phyloP scores from a whole-genome alignment of 2,329 filamentous ascomycete genomes.

The Dothideomycetes sp. region DNA sequence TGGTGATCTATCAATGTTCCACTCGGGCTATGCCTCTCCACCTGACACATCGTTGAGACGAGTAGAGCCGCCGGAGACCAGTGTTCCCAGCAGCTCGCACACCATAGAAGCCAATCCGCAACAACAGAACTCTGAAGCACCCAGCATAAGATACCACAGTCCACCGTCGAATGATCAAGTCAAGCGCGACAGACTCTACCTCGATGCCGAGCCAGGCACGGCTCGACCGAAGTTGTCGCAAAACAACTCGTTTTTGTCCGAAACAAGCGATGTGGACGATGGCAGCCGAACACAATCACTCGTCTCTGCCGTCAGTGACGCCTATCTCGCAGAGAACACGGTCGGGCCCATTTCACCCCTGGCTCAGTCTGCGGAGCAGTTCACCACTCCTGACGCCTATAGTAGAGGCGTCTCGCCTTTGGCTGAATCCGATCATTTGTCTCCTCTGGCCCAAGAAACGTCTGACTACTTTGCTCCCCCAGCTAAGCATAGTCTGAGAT shows the following conservation, averaged over 20 bases:
- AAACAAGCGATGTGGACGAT: slow-evolving; percentile 45
- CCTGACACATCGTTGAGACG: slow-evolving; percentile 59
- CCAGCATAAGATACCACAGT: too few species aligned
- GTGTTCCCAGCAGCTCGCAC: not conserved
- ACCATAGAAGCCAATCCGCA: too few species aligned
- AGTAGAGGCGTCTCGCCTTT: too few species aligned
- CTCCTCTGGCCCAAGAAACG: not conserved
- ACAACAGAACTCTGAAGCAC: too few species aligned
- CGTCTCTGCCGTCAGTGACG: slow-evolving; percentile 10
- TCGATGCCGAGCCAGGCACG: too few species aligned
- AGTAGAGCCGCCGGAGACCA: slow-evolving; percentile 17
- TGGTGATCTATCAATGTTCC: slow-evolving; percentile 52
- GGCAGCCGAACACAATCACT: slow-evolving; percentile 26
- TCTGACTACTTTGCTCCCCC: too few species aligned
- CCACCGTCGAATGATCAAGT: too few species aligned
- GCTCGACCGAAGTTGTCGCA: slow-evolving; percentile 11
- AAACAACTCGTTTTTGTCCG: slow-evolving; percentile 40
- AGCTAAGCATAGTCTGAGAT: too few species aligned
- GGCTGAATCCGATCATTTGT: not conserved
- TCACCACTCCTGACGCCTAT: too few species aligned
- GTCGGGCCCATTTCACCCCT: slow-evolving; percentile 11
- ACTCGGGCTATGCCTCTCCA: slow-evolving; percentile 65
- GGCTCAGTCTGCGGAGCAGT: not conserved
- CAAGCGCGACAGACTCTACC: too few species aligned
- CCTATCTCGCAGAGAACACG: not conserved